Base-by-base conservation (phyloP, 331 rosid species). In the Phaseolus coccineus region DNA sequence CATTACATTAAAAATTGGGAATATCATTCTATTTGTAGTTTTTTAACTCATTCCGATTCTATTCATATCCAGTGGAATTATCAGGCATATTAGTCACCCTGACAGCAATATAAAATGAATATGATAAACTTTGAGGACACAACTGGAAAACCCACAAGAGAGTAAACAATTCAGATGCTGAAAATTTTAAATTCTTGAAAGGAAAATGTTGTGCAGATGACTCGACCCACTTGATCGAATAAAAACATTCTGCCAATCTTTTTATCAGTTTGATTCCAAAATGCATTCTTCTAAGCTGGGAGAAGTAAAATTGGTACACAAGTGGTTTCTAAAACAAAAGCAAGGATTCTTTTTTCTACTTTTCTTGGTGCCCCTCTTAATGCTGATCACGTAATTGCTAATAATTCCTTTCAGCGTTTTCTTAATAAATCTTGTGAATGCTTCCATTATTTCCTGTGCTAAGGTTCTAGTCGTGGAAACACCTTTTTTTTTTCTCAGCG, bases 91-190 rank as follows among this genome's bases (percentile, higher is more conserved):
- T 46, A 12, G 24, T 71, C 51, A 55, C 69, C 28, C 40, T 61
- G 57, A 5, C 40, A n/a, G 8, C 52, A 63, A 70, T 81, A 58
- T 62, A 39, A 65, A 57, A 76, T 47, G 56, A 51, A 46, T 39
- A 80, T 12, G 64, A 4, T 62, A 73, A 22, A 67, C 48, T 63
- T 52, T 6, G 73, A 71, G 47, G 63, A 22, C 35, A 68, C 47
- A 10, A 24, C 57, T 79, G 62, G 71, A 76, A 79, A 50, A 72
- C 67, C 79, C 82, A 69, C 81, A 24, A 33, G 67, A 79, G 42
- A 69, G 74, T 79, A 68, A 79, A 74, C 56, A 84, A 84, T 70
- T 80, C 68, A 84, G 79, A 84, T 84, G 79, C 87, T 73, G 77
- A 56, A 70, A 67, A 10, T 70, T 68, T 74, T 39, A 35, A 70